Percentiles rank a stretch among this genome's conserved stretches.
Evolutionary conservation across 106 monocot genomes (phyloP).

Genomic region (Vanilla planifolia): DNA sequence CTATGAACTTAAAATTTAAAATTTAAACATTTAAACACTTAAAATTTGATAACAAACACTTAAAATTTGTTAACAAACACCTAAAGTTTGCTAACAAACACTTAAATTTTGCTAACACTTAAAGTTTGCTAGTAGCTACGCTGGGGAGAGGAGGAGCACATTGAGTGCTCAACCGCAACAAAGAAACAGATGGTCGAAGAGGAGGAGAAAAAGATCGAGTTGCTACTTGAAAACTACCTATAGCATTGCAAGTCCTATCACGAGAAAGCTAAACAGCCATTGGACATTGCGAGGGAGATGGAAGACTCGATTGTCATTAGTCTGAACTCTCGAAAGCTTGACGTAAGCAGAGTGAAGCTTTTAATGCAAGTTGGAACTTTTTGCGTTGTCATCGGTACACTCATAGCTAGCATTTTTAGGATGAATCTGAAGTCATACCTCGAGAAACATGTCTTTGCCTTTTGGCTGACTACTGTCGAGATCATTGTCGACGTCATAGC

Average conservation of each 20-base stretch:
- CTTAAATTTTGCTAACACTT: no score
- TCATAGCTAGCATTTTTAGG: slow-evolving; percentile 94
- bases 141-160: slow-evolving; percentile 32
- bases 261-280: slow-evolving; percentile 90
- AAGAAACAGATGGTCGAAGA: slow-evolving; percentile 93
- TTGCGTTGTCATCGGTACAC: slow-evolving; percentile 90
- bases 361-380: slow-evolving; percentile 98
- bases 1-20: no score
- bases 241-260: slow-evolving; percentile 97
- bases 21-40: no score
- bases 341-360: slow-evolving; percentile 85
- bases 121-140: no score
- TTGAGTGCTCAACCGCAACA: slow-evolving; percentile 52
- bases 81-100: no score
- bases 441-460: slow-evolving; percentile 73
- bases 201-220: slow-evolving; percentile 98
- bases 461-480: slow-evolving; percentile 88
- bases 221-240: slow-evolving; percentile 95
- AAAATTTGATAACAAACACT: no score
- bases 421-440: slow-evolving; percentile 97
- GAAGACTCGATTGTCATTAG: slow-evolving; percentile 98
- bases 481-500: slow-evolving; percentile 69
- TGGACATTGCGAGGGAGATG: slow-evolving; percentile 98
- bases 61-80: no score
- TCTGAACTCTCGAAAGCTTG: slow-evolving; percentile 84